Evolutionary conservation across 2,329 filamentous ascomycete species (phyloP), one percentile per base, ranked within the genome.

Genomic region (Coniella lustricola): DNA sequence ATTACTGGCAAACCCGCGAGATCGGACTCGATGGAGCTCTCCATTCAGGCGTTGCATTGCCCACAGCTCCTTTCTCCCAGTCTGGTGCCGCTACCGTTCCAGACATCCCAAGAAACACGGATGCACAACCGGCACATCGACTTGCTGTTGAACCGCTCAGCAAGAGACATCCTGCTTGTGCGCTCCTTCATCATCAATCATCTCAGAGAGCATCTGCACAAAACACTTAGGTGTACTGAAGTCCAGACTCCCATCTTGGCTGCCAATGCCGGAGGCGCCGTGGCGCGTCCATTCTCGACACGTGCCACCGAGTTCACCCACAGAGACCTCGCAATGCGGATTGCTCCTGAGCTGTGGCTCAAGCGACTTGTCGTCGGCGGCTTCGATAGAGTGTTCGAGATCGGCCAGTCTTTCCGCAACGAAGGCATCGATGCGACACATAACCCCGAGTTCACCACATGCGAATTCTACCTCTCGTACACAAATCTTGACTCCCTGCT

Each of bases 361-460:
- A 98, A 98, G 71, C 80, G 93, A 8, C 73, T 98, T 39, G 81
- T 97, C 1, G 78, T 97, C 16, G 91, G 90, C 43, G 91, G 90
- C 2, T 82, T 97, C 53, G 86, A 94, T 58, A 82, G 76, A 53
- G 82, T 98, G 21, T 98, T 94, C 61, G 93, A 98, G 67, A 90
- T 98, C 55, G 93, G 93, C 1, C 85, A 88, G 3, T 82, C 83
- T 12, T 98, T 98, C 67, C 81, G 93, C 37, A 98, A 98, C 63
- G 93, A 98, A 70, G 88, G 89, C 64, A 70, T 95, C 32, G 90
- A 96, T 64, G 79, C 78, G 25, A 95, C 89, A 0, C 93, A 98
- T 64, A 98, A 98, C 62, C 91, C 93, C 0, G 93, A 98, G 63
- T 98, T 97, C 68, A 93, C 87, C 38, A 97, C 88, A 52, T 97